Base-by-base conservation (phyloP, 1,284 basidiomycete species). In the Flammula alnicola region DNA sequence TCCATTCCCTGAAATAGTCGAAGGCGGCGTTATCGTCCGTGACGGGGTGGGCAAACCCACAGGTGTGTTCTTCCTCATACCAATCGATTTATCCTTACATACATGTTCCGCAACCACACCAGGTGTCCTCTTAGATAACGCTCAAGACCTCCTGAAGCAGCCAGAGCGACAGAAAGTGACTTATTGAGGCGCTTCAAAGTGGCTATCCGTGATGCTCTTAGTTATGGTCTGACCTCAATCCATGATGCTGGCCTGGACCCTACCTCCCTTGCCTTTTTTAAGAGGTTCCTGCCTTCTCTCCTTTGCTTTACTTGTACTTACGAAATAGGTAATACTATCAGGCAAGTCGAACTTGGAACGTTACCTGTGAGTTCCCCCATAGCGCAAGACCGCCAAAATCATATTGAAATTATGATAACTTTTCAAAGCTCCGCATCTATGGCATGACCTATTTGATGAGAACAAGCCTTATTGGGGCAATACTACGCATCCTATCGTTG, bases 181-280 rank as follows among this genome's bases (percentile, higher is more conserved):
- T 74, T 91, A 36, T 63, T 81, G 51, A 73, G 76, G 54, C 85
- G 79, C 48, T 88, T 94, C 61, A 73, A 76, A 33, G 71, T 79
- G 23, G 79, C 89, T 8, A 79, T 88, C 19, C 70, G 75, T 32
- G 84, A 92, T 62, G 90, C 87, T 7, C 74, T 92, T 36, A 69
- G 79, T 1, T 68, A 77, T 44, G 93, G 93, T 7, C 66, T 96
- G 49, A 93, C 90, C 0, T 81, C 86, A 0, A 80, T 95, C 27
- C 92, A 95, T 64, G 93, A 95, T 63, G 93, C 93, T 5, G 87
- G 86, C 10, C 76, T 90, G 40, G 75, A 80, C 51, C 83, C 85
- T 12, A 68, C 70, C 10, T 91, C 91, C 25, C 73, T 93, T 27
- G 75, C 76, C 1, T 90, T 95, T 63, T 93, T 90, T 71, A 77